These are phyloP conservation scores for Flaveria linearis DNA, from an alignment of 129 eudicot genomes.

Conservation along the genomic window DNA sequence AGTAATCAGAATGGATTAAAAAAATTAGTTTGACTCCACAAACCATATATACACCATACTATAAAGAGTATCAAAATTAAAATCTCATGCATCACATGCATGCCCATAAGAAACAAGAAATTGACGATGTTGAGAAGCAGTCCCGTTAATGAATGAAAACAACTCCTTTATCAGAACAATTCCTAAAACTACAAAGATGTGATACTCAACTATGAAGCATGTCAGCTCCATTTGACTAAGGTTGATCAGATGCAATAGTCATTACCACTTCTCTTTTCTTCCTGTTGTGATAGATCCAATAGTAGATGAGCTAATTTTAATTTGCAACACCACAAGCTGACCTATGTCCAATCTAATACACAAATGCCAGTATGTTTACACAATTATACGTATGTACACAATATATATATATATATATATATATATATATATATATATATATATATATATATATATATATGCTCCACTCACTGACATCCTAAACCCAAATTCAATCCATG, in stretches of 20 bases:
- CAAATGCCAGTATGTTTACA: not conserved
- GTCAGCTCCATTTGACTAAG: conserved; percentile 22
- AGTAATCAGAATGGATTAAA: conserved; percentile 18
- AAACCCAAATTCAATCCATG: conserved; percentile 17
- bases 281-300: conserved; percentile 20
- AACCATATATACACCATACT: not conserved
- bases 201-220: conserved; percentile 10
- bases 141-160: not conserved
- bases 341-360: conserved; percentile 13
- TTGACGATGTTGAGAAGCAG: not conserved
- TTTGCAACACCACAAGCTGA: not conserved
- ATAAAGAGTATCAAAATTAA: not conserved
- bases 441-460: no score
- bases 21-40: conserved; percentile 12
- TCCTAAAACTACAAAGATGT: not conserved
- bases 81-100: conserved; percentile 11
- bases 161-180: not conserved
- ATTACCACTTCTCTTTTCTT: conserved; percentile 19
- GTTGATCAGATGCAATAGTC: conserved; percentile 23
- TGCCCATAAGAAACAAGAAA: not conserved
- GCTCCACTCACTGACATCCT: conserved; percentile 16
- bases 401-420: no score
- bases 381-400: not conserved
- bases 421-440: no score
- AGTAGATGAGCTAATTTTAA: not conserved